A percentile compares a stretch with the other conserved stretches of the same genome.
Evolutionary conservation across 192 early-diverging fungal species (phyloP).

Genomic region (Linnemannia schmuckeri): DNA sequence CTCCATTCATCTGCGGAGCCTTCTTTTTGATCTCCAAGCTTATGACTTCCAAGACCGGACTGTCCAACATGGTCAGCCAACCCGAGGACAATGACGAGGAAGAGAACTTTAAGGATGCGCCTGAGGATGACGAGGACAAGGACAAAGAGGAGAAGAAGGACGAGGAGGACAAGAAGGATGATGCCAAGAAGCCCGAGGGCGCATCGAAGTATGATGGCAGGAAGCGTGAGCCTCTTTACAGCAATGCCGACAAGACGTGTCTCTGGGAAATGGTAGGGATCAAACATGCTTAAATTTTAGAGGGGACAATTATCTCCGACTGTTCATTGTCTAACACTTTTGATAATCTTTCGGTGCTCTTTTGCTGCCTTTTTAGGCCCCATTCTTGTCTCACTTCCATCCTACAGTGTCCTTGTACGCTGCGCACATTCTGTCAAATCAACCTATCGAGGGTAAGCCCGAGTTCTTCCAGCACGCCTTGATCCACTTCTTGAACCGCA

Average conservation of each 20-base stretch:
- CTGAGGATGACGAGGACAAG: conserved; percentile 67
- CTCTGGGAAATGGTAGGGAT: conserved; percentile 89
- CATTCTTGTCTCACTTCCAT: conserved; percentile 89
- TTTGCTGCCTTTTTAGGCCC: conserved; percentile 57
- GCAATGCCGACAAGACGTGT: conserved; percentile 85
- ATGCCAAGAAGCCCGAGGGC: conserved; percentile 1
- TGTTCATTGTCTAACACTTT: not conserved
- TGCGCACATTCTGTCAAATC: conserved; percentile 74
- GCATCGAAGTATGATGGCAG: conserved; percentile 77
- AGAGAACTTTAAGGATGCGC: conserved; percentile 74
- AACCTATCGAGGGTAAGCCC: conserved; percentile 75
- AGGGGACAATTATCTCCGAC: not conserved
- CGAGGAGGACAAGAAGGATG: conserved; percentile 16
- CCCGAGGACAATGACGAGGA: conserved; percentile 82
- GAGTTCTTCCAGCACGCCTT: conserved; percentile 93
- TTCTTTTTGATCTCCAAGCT: conserved; percentile 87
- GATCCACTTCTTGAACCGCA: conserved; percentile 93
- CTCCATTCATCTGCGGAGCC: conserved; percentile 88
- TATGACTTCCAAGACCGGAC: conserved; percentile 63
- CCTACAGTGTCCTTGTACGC: conserved; percentile 92
- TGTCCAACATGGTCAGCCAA: conserved; percentile 74
- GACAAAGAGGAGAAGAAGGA: conserved; percentile 59
- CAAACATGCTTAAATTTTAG: not conserved
- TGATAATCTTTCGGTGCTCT: not conserved
- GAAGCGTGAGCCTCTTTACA: conserved; percentile 90